Evolutionary conservation across 495 filamentous ascomycete genomes (phyloP), one percentile per base, ranked within the genome.

Genomic region (Aspergillus campestris): DNA sequence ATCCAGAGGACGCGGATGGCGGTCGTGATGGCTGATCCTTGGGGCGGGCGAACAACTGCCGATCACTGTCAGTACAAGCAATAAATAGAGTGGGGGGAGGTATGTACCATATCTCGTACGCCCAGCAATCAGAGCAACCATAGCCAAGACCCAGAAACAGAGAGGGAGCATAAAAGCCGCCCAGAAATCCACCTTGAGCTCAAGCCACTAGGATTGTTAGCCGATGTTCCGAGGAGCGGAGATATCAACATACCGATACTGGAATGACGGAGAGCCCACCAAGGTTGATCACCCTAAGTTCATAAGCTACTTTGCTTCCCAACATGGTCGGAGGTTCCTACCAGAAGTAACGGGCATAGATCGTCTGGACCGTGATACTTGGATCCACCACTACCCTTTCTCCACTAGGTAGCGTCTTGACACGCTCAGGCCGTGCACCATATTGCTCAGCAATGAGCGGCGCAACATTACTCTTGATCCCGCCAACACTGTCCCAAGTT

Each of bases 381-480:
- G 79, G 79, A 41, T 83, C 78, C 7, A 81, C 63, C 46, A 84
- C 76, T 31, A 82, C 78, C 18, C 71, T 64, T 53, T 80, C 74
- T 41, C 78, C 78, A 32, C 46, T 59, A 12, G 60, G 48, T 7
- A 68, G 52, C 8, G 64, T 67, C 33, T 56, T 51, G 30, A 75
- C 56, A 1, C 55, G 11, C 47, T 47, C 45, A 51, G 61, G 29
- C 52, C 52, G 35, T 50, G 44, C 28, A 34, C 58, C 59, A 13
- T 80, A 24, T 77, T 82, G 31, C 18, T 50, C 48, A 14, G 40
- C 40, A 10, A 50, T 35, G 62, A 76, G 56, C 6, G 76, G 76
- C 10, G 70, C 74, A 34, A 79, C 73, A 38, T 77, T 78, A 44
- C 74, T 71, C 61, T 79, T 79, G 64, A 80, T 60, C 31, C 59